A percentile compares a stretch with the other conserved stretches of the same genome.
These are phyloP conservation scores for Trametes pubescens DNA, from an alignment of 1,284 basidiomycete species.

Conservation along the genomic window DNA sequence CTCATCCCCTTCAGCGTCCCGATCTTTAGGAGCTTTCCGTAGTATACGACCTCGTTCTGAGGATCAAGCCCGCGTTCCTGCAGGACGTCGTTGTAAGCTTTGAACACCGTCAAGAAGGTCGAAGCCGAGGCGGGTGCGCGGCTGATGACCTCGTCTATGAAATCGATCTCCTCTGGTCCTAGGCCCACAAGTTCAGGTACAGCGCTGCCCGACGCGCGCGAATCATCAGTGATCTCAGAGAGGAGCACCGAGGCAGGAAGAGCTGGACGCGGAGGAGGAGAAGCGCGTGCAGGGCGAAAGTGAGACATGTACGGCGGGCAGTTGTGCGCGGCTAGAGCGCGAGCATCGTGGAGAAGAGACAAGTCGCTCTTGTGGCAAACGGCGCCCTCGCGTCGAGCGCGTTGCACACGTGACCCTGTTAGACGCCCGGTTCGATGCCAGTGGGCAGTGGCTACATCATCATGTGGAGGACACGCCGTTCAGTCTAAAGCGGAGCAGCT, in stretches of 20 bases:
- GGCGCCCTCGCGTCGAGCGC: slow-evolving; percentile 27
- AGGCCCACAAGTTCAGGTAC: slow-evolving; percentile 67
- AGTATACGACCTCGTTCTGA: slow-evolving; percentile 81
- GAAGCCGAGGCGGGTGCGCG: slow-evolving; percentile 71
- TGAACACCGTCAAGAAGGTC: slow-evolving; percentile 79
- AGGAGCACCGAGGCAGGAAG: slow-evolving; percentile 32
- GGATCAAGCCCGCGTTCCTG: slow-evolving; percentile 77
- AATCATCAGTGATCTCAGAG: slow-evolving; percentile 48
- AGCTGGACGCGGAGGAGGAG: slow-evolving; percentile 39
- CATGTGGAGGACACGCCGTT: no score
- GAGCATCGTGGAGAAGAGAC: slow-evolving; percentile 21
- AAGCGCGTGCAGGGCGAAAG: slow-evolving; percentile 43
- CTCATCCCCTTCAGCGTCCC: slow-evolving; percentile 77
- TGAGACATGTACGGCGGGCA: slow-evolving; percentile 36
- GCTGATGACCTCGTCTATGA: slow-evolving; percentile 76
- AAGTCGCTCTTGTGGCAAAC: slow-evolving; percentile 18
- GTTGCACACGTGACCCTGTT: slow-evolving; percentile 32
- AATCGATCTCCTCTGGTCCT: slow-evolving; percentile 65
- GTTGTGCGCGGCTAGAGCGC: slow-evolving; percentile 10
- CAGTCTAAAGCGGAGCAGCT: no score
- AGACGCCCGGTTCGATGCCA: no score
- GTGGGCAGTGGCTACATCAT: no score
- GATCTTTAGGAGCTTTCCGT: slow-evolving; percentile 79
- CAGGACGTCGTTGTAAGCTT: slow-evolving; percentile 81
- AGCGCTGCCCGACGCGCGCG: slow-evolving; percentile 55